These are phyloP conservation scores for Mucuna pruriens DNA, from an alignment of 306 rosid genomes.

Conservation along the genomic window DNA sequence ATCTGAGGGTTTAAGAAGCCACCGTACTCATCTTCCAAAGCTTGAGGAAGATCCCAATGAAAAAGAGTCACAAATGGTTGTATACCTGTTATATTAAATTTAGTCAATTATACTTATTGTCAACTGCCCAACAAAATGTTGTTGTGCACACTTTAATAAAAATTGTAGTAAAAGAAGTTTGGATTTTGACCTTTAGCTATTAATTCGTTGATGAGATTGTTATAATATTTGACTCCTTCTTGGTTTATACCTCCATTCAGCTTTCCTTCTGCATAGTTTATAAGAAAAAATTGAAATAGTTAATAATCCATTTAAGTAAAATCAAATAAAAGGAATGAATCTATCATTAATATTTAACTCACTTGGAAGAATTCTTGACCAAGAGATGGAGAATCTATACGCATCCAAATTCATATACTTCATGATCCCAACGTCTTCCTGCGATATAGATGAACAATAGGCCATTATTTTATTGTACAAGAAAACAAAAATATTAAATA, in stretches of 20 bases:
- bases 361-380: conserved; percentile 77
- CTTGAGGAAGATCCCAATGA: conserved; percentile 77
- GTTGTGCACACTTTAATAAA: background rate
- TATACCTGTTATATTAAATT: conserved; percentile 31
- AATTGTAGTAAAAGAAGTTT: background rate
- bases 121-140: background rate
- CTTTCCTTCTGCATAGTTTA: conserved; percentile 51
- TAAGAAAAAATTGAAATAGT: background rate
- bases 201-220: conserved; percentile 60
- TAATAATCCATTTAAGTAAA: background rate
- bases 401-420: conserved; percentile 62
- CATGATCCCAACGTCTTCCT: conserved; percentile 73
- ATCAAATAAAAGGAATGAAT: background rate
- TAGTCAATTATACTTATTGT: background rate
- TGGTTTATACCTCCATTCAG: conserved; percentile 57
- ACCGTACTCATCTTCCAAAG: conserved; percentile 60
- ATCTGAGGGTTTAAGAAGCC: conserved; percentile 57
- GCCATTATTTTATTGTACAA: background rate
- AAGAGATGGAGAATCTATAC: conserved; percentile 71
- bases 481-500: background rate
- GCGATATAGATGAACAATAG: background rate
- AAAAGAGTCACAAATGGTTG: conserved; percentile 61
- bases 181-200: conserved; percentile 48
- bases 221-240: conserved; percentile 62
- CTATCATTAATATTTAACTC: conserved; percentile 1